phyloP scores from a whole-genome alignment of 2,329 filamentous ascomycete species.

The Tolypocladium nubicola region DNA sequence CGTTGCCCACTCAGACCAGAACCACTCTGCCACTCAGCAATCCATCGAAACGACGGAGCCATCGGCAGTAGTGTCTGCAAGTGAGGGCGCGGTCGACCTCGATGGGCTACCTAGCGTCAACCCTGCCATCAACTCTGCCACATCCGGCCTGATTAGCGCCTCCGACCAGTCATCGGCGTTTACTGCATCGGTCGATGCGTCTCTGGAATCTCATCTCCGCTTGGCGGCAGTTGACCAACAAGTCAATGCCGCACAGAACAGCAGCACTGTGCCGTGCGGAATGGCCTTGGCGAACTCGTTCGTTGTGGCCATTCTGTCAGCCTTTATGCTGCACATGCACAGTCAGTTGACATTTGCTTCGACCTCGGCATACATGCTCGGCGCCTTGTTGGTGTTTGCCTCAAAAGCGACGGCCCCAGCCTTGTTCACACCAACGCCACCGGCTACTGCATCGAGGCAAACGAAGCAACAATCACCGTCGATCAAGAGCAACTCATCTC shows the following conservation, averaged over 20 bases:
- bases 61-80: background rate
- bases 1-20: background rate
- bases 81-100: background rate
- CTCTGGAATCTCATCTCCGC: background rate
- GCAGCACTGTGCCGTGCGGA: background rate
- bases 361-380: background rate
- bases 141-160: too few species aligned
- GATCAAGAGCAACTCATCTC: background rate
- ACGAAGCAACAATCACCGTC: background rate
- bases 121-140: background rate
- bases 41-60: background rate
- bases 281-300: background rate
- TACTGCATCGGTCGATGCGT: background rate
- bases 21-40: background rate
- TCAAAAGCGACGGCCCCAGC: background rate
- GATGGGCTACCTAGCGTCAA: background rate
- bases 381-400: background rate
- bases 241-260: background rate
- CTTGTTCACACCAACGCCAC: background rate
- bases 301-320: background rate
- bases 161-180: background rate
- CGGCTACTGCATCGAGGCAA: background rate
- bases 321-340: background rate
- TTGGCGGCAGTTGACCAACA: background rate
- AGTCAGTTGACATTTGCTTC: background rate